Evolutionary conservation across 225 moss, liverwort and hornwort species (phyloP).

Genomic region (Antitrichia curtipendula): DNA sequence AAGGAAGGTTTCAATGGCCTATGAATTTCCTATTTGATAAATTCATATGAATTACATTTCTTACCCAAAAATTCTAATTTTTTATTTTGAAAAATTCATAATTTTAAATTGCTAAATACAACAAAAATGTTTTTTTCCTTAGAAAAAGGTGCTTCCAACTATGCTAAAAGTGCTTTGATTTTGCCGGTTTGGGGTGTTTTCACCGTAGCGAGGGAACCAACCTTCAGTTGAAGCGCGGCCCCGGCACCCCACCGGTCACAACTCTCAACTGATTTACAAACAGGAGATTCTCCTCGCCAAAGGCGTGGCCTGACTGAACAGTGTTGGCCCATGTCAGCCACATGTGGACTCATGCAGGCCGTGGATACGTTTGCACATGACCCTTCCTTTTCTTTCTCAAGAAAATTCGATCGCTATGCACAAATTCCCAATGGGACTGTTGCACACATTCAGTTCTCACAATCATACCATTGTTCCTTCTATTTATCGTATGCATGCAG

Average conservation of each 20-base stretch:
- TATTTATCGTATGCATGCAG: not conserved
- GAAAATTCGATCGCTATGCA: not conserved
- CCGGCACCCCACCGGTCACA: not conserved
- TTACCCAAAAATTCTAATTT: too few relatives aligned
- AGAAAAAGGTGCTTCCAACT: too few relatives aligned
- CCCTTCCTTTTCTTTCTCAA: not conserved
- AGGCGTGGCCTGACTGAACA: not conserved
- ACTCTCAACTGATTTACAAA: too few relatives aligned
- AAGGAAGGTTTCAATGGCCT: accelerated
- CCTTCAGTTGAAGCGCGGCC: too few relatives aligned
- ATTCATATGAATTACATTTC: not conserved
- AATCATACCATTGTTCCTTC: not conserved
- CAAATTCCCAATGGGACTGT: too few relatives aligned
- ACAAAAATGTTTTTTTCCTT: not conserved
- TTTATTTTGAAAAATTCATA: not conserved
- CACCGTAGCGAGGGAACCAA: not conserved
- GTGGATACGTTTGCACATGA: not conserved
- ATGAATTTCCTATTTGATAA: accelerated
- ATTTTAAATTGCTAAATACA: not conserved
- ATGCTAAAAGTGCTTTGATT: too few relatives aligned
- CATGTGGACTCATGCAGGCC: not conserved
- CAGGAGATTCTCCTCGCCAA: not conserved
- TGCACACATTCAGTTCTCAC: not conserved
- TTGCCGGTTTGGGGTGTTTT: accelerated
- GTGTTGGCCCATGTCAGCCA: not conserved